Evolutionary conservation across 2,329 filamentous ascomycete species (phyloP), one percentile per base, ranked within the genome.

Genomic region (Alternaria arbusti): DNA sequence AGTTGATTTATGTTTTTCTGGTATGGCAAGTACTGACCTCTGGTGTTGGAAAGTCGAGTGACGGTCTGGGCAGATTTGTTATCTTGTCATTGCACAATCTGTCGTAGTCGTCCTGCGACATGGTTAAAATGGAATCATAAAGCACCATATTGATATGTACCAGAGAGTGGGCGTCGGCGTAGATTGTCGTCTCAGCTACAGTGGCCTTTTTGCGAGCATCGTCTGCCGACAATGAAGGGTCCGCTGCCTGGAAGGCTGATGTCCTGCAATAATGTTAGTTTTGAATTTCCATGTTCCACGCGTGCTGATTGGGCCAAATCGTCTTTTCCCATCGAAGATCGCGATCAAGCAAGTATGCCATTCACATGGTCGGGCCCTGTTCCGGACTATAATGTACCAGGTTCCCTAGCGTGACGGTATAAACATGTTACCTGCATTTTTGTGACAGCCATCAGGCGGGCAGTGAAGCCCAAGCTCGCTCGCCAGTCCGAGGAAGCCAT

Each of bases 111-210:
- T 71, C 76, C 76, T 82, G 63, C 56, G 22, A 52, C 69, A 49
- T 68, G 64, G 66, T 81, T 58, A 52, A 36, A 40, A 36, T 36
- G 9, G 32, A 23, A n/a, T 52, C 20, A 17, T n/a, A 23, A 17
- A 17, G 8, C 30, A n/a, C 28, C 15, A 12, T 28, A 36, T 44
- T 36, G 43, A 3, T 47, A 59, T 66, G 74, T 84, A 91, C 91
- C 73, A 84, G 80, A 36, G 88, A 88, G 23, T 80, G 71, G 11
- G 89, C 87, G 45, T 81, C 80, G 46, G 86, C 84, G 70, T 88
- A 91, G 12, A 89, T 88, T 11, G 86, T 84, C 49, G 86, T 87
- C 79, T 97, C 94, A 44, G 89, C 81, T 50, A 85, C 78, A 72
- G 90, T 90, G 20, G 92, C 92, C 66, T 87, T 82, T 32, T 83